Conservation (phyloP, 2,329 filamentous ascomycete species). For the Pseudogymnoascus destructans region DNA sequence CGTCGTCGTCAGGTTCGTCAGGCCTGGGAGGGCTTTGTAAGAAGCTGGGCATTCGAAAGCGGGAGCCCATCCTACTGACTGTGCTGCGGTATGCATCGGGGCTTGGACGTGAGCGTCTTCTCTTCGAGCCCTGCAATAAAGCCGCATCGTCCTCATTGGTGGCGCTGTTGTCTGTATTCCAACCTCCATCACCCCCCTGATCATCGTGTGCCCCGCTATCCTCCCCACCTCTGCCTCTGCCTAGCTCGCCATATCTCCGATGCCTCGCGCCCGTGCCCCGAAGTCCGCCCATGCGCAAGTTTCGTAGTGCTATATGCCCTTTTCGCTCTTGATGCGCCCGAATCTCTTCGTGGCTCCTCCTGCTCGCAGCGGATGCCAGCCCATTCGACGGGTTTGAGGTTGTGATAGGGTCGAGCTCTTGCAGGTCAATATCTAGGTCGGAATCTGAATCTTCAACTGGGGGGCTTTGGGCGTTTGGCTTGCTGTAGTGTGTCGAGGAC, state of each 20-base stretch:
- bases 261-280: slow-evolving; percentile 39
- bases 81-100: slow-evolving; percentile 29
- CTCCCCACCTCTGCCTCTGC: slow-evolving; percentile 39
- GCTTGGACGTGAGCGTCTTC: slow-evolving; percentile 24
- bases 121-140: slow-evolving; percentile 39
- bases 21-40: slow-evolving; percentile 33
- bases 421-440: slow-evolving; percentile 61
- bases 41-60: slow-evolving; percentile 54
- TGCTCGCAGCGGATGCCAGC: slow-evolving; percentile 21
- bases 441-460: slow-evolving; percentile 60
- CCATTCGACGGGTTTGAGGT: slow-evolving; percentile 18
- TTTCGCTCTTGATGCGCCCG: slow-evolving; percentile 17
- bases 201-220: slow-evolving; percentile 55
- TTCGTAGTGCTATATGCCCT: slow-evolving; percentile 57
- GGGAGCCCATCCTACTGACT: slow-evolving; percentile 37
- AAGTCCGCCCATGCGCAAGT: slow-evolving; percentile 52
- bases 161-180: slow-evolving; percentile 47
- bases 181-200: slow-evolving; percentile 34
- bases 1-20: slow-evolving; percentile 23
- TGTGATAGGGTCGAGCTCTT: slow-evolving; percentile 58
- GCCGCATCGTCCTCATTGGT: slow-evolving; percentile 56
- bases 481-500: slow-evolving; percentile 24
- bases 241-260: slow-evolving; percentile 47
- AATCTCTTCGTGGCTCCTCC: slow-evolving; percentile 22
- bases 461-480: slow-evolving; percentile 40